A percentile compares a stretch with the other conserved stretches of the same genome.
phyloP scores from a whole-genome alignment of 2,329 filamentous ascomycete species.

The Gremmenia infestans region DNA sequence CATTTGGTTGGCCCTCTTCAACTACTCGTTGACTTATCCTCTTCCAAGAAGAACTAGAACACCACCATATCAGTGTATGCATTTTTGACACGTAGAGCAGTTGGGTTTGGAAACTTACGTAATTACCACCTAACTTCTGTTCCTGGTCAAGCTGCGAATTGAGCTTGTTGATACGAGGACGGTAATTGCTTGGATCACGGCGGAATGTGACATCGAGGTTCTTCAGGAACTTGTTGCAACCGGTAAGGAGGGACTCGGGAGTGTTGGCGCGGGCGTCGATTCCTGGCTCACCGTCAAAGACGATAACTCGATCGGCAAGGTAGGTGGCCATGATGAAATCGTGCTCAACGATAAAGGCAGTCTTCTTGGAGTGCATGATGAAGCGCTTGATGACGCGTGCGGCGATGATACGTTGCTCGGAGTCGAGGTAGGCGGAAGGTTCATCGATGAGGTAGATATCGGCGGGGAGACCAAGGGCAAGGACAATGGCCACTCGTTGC shows the following conservation, averaged over 20 bases:
- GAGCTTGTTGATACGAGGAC: conserved; percentile 97
- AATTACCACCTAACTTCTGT: conserved; percentile 91
- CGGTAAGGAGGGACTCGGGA: conserved; percentile 83
- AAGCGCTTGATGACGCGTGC: conserved; percentile 98
- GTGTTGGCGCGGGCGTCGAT: conserved; percentile 81
- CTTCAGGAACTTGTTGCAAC: conserved; percentile 95
- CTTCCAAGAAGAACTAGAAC: conserved; percentile 87
- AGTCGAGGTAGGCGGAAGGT: conserved; percentile 95
- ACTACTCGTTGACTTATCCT: conserved; percentile 49
- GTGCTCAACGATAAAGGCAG: conserved; percentile 98
- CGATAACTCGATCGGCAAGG: conserved; percentile 88
- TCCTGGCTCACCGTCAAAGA: conserved; percentile 93
- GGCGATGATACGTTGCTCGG: conserved; percentile 97
- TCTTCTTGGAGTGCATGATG: conserved; percentile 99
- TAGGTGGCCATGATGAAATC: conserved; percentile 94
- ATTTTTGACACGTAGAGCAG: neutral
- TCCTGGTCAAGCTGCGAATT: conserved; percentile 96
- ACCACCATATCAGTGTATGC: conserved; percentile 1
- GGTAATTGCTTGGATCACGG: conserved; percentile 91
- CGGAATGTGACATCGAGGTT: conserved; percentile 98
- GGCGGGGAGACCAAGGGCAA: conserved; percentile 90
- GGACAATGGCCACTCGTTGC: conserved; percentile 96
- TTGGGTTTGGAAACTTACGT: conserved; percentile 50
- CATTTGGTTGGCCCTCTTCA: conserved; percentile 57
- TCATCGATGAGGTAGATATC: conserved; percentile 99